Evolutionary conservation across 495 filamentous ascomycete species (phyloP).

Genomic region (Aspergillus bridgeri): DNA sequence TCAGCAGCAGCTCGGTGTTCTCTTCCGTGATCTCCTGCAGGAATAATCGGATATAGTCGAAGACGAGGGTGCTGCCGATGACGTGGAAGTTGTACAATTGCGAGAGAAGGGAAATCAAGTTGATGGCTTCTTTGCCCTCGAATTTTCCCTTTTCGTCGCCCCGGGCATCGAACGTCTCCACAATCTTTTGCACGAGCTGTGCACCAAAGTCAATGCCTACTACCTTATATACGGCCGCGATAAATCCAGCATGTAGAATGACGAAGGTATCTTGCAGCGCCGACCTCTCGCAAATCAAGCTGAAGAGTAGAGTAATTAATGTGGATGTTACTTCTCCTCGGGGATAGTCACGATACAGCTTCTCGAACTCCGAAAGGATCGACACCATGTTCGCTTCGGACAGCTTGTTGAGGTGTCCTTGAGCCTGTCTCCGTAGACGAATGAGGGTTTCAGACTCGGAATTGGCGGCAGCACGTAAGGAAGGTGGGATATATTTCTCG

Average conservation of each 20-base stretch:
- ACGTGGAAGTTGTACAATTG: constrained; percentile 91
- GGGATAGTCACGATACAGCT: constrained; percentile 75
- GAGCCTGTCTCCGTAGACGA: constrained; percentile 71
- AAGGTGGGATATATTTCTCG: constrained; percentile 84
- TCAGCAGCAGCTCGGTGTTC: constrained; percentile 88
- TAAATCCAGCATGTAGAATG: constrained; percentile 86
- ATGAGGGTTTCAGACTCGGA: constrained; percentile 65
- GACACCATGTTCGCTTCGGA: constrained; percentile 84
- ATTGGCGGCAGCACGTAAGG: constrained; percentile 59
- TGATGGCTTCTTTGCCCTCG: constrained; percentile 66
- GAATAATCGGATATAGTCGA: constrained; percentile 83
- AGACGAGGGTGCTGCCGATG: constrained; percentile 75
- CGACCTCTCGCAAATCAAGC: constrained; percentile 71
- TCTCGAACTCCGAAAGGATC: constrained; percentile 75
- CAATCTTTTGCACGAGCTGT: constrained; percentile 70
- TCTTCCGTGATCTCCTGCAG: constrained; percentile 72
- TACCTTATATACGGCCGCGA: constrained; percentile 81
- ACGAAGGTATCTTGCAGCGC: constrained; percentile 81
- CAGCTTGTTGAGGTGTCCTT: constrained; percentile 87
- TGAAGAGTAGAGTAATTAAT: constrained; percentile 68
- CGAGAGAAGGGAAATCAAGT: constrained; percentile 80
- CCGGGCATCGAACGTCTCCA: constrained; percentile 60
- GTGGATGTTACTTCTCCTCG: constrained; percentile 80
- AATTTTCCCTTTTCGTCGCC: constrained; percentile 38
- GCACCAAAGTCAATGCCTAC: constrained; percentile 86